Evolutionary conservation across 2,329 filamentous ascomycete genomes (phyloP).

Genomic region (Talaromyces sp.): DNA sequence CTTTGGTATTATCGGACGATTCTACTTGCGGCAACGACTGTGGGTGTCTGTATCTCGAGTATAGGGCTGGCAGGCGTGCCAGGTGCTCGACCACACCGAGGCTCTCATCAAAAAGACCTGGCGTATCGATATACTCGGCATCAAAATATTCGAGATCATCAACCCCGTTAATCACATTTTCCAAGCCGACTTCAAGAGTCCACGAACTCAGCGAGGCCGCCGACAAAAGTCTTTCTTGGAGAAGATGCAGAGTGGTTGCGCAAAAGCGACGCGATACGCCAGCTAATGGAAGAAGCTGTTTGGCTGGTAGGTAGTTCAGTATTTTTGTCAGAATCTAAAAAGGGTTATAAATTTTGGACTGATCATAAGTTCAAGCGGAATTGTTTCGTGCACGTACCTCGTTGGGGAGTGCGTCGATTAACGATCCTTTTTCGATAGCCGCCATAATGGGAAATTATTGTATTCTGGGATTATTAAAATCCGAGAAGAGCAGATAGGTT

Average conservation of each 20-base stretch:
- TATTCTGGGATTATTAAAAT: no score
- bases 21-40: no score
- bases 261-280: not conserved
- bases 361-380: not conserved
- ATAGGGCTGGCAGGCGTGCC: not conserved
- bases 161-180: not conserved
- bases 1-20: not conserved
- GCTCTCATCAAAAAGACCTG: not conserved
- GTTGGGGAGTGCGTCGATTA: not conserved
- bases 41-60: not conserved
- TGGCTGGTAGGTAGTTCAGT: not conserved
- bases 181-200: not conserved
- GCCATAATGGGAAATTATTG: not conserved
- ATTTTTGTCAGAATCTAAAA: not conserved
- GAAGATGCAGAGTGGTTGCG: not conserved
- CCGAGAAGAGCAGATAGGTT: no score
- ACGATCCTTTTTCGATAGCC: not conserved
- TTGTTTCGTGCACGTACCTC: not conserved
- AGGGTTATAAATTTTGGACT: not conserved
- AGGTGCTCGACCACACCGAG: not conserved
- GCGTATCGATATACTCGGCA: not conserved
- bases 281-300: not conserved
- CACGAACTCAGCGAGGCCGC: not conserved
- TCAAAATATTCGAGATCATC: not conserved
- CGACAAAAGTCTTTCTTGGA: not conserved